These are phyloP conservation scores for Pterothamnion heteromorphum DNA, from an alignment of 31 red algal genomes.

Conservation along the genomic window DNA sequence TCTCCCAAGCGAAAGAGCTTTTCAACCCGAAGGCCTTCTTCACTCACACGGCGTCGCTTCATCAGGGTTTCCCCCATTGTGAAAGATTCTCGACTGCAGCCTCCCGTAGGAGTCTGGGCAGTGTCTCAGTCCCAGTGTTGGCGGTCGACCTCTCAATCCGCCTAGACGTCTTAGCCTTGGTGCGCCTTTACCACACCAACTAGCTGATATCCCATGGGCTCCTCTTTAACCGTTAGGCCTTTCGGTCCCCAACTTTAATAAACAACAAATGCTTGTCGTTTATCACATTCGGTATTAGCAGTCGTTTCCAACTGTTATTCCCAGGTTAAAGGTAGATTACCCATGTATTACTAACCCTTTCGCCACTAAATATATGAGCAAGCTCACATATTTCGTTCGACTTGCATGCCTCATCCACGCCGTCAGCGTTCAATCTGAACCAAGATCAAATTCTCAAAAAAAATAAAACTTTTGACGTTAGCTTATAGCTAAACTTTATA, in stretches of 20 bases:
- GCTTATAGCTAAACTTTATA: not conserved
- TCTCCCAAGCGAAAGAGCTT: not conserved
- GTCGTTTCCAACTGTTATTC: not conserved
- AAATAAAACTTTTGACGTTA: not conserved
- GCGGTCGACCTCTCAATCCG: conserved; percentile 40
- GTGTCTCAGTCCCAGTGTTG: conserved; percentile 50
- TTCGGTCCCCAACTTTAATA: not conserved
- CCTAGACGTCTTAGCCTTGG: conserved; percentile 39
- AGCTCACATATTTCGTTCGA: not conserved
- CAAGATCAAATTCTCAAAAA: conserved; percentile 8
- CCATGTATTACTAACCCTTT: conserved; percentile 1
- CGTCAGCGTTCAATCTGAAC: not conserved
- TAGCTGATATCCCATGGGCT: not conserved
- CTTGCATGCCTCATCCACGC: not conserved
- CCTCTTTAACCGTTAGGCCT: not conserved
- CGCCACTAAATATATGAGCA: not conserved
- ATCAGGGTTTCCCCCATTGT: conserved; percentile 35
- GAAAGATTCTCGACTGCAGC: conserved; percentile 30
- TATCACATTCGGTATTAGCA: not conserved
- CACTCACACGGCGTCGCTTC: not conserved
- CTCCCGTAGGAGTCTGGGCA: conserved; percentile 45
- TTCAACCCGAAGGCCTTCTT: conserved; percentile 28
- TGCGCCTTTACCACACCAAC: conserved; percentile 37
- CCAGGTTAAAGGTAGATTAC: not conserved
- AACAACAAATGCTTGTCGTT: not conserved